Evolutionary conservation across 2,329 filamentous ascomycete genomes (phyloP), one percentile per base, ranked within the genome.

Genomic region (Hypoxylon sp.): DNA sequence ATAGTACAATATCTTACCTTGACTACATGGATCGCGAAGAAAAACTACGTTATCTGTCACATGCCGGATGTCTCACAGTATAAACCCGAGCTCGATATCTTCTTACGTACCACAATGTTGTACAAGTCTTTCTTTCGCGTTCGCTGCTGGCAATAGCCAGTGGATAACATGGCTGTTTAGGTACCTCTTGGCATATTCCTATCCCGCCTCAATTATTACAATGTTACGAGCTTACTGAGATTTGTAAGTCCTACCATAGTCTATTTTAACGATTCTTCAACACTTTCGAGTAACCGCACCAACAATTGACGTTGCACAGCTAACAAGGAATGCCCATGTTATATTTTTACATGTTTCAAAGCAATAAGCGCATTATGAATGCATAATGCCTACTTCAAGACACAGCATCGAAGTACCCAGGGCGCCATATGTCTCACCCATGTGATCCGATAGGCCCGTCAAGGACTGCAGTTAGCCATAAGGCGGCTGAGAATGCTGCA

Each of bases 401-500:
- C 3, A 9, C 16, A 21, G 16, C 8, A 11, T 21, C 7, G 6
- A 1, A 4, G 3, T 11, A 41, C 1, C 37, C 5, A 19, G 3
- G n/a, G 3, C 16, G 37, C 37, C 37, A 41, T 19, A 1, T 41
- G 37, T 41, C n/a, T 41, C 16, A 6, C 37, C 37, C 16, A 21
- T 41, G 16, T 41, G 37, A 19, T 19, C 37, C n/a, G 37, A 41
- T 41, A 41, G 16, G 37, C 12, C 37, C 2, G 8, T 21, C 8
- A 6, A 11, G 7, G 9, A 3, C 37, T 41, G 12, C 9, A 14
- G 37, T 21, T 21, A 11, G 16, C 37, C 37, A 11, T 9, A 8
- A 52, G 37, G 55, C 51, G 45, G 55, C 56, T 56, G 21, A 60
- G n/a, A 43, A 56, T 16, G 12, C 23, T 34, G 45, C 47, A 16